Base-by-base conservation (phyloP, 192 early-diverging fungal genomes). In the Polychytrium aggregatum region DNA sequence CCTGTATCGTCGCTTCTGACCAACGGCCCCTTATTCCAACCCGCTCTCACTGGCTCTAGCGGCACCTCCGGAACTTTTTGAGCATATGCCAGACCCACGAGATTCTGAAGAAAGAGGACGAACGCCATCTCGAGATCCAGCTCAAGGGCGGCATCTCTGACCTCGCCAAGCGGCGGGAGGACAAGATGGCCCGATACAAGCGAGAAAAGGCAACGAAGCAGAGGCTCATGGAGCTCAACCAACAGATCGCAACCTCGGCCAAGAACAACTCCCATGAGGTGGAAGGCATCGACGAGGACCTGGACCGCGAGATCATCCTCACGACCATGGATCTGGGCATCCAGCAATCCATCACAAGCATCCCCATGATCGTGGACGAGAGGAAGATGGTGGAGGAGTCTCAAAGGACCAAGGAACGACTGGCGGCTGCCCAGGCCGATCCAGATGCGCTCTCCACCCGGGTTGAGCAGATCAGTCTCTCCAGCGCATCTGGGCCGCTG, bases 301-400 rank as follows among this genome's bases (percentile, higher is more conserved):
- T 81, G 31, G 76, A 84, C 41, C 83, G 94, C 9, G 79, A 90
- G 11, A 57, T 82, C 44, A 71, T 79, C 3, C 38, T 88, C 29
- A 73, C 78, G n/a, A 71, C 83, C 14, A 63, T 96, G 38, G 72
- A 87, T 21, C 68, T 87, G 2, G 72, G 78, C 46, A 72, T 88
- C 11, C 68, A 86, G 46, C 74, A 83, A 51, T 65, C 83, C 0
- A 52, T 87, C 28, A 85, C 92, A 31, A 70, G 78, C 16, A 58
- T 90, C 25, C 57, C 66, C 0, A 54, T 77, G 17, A 82, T 92
- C 37, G 59, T 79, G 34, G 82, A 88, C 50, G 94, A 98, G 63
- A 56, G 83, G 4, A 74, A 72, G 16, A 74, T 95, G 76, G 66
- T 94, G 11, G 65, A 82, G 43, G 71, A 82, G 55, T 4, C 6